phyloP scores from a whole-genome alignment of 371 early-diverging fungal species.

The Zancudomyces culisetae region DNA sequence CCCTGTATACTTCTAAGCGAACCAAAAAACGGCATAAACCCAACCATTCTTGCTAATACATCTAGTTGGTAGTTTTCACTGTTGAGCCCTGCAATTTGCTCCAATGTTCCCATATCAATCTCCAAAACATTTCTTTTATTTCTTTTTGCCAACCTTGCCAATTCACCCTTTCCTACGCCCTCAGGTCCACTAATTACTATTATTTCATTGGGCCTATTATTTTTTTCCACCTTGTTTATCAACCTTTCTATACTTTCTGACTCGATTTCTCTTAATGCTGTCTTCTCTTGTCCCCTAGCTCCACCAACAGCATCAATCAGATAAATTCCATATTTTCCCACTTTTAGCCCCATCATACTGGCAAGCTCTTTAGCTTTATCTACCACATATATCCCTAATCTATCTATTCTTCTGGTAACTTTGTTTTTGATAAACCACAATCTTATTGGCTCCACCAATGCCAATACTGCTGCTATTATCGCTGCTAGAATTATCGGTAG shows the following conservation, averaged over 20 bases:
- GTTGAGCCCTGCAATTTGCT: slow-evolving; percentile 43
- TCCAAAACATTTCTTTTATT: slow-evolving; percentile 35
- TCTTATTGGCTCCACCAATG: slow-evolving; percentile 80
- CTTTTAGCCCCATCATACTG: too few species aligned
- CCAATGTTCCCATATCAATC: slow-evolving; percentile 61
- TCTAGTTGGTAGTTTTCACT: slow-evolving; percentile 47
- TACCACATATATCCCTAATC: slow-evolving; percentile 1
- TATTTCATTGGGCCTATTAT: slow-evolving; percentile 29
- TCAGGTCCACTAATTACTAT: slow-evolving; percentile 34
- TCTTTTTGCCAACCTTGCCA: slow-evolving; percentile 26
- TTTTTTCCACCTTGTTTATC: neutral
- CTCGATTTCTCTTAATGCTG: neutral
- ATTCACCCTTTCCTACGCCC: slow-evolving; percentile 31
- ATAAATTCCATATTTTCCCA: too few species aligned
- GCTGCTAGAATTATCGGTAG: slow-evolving; percentile 44
- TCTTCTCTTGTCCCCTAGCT: neutral
- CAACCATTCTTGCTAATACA: slow-evolving; percentile 47
- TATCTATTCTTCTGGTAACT: slow-evolving; percentile 53
- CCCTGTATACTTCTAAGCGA: slow-evolving; percentile 45
- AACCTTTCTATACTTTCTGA: too few species aligned
- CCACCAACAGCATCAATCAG: too few species aligned
- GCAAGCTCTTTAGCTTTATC: neutral
- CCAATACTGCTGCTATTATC: slow-evolving; percentile 63
- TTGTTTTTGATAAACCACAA: slow-evolving; percentile 67
- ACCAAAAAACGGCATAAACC: slow-evolving; percentile 67